phyloP scores from a whole-genome alignment of 2,329 filamentous ascomycete species.

The Aspergillus ochraceoroseus region DNA sequence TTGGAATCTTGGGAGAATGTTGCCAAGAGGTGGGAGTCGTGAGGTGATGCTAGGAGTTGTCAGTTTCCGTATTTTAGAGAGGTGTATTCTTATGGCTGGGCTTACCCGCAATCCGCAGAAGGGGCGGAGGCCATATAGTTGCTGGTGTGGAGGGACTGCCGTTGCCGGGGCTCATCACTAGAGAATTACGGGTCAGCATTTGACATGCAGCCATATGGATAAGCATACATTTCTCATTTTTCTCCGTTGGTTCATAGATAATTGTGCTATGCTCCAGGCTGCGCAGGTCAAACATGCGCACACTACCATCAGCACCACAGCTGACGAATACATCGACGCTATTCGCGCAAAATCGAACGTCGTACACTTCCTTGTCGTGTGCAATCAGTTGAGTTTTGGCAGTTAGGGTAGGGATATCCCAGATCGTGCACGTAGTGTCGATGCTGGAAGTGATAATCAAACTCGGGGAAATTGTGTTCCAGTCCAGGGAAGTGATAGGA shows the following conservation, averaged over 20 bases:
- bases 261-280: constrained; percentile 98
- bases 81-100: too few species aligned
- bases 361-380: constrained; percentile 98
- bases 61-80: constrained; percentile 18
- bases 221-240: constrained; percentile 61
- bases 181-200: constrained; percentile 1
- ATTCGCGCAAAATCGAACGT: constrained; percentile 95
- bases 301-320: constrained; percentile 94
- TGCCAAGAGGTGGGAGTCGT: constrained; percentile 92
- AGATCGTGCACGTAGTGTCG: constrained; percentile 98
- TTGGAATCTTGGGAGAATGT: constrained; percentile 94
- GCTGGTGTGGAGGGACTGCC: constrained; percentile 70
- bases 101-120: constrained; percentile 43
- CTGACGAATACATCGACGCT: constrained; percentile 98
- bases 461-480: constrained; percentile 95
- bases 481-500: constrained; percentile 91
- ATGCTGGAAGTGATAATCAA: constrained; percentile 98
- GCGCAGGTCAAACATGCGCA: constrained; percentile 96
- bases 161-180: constrained; percentile 48
- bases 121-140: constrained; percentile 56
- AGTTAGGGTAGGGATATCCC: constrained; percentile 96
- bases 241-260: constrained; percentile 94
- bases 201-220: neutral
- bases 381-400: constrained; percentile 98
- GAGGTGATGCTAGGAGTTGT: constrained; percentile 66